Conservation (phyloP, 768 basidiomycete species). For the Cystoderma amianthinum region DNA sequence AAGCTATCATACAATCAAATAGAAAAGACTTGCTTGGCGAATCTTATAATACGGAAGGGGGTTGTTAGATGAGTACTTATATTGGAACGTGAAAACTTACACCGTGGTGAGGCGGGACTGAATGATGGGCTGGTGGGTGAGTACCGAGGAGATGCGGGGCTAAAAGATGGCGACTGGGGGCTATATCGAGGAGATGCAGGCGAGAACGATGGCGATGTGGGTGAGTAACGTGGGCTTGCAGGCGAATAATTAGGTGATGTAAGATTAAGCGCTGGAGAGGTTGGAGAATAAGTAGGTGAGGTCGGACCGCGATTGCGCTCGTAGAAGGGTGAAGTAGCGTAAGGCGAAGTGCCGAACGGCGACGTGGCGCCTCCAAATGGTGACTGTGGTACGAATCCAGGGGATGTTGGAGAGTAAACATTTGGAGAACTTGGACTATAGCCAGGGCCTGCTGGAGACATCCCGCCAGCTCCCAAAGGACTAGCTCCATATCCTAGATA, state of each 20-base stretch:
- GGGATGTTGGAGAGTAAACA: constrained; percentile 84
- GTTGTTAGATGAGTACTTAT: constrained; percentile 10
- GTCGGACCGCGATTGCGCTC: constrained; percentile 53
- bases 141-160: constrained; percentile 84
- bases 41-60: constrained; percentile 40
- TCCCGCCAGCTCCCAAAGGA: constrained; percentile 74
- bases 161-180: constrained; percentile 87
- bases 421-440: constrained; percentile 93
- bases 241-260: constrained; percentile 84
- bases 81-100: constrained; percentile 35
- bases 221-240: constrained; percentile 82
- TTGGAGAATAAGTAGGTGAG: constrained; percentile 85
- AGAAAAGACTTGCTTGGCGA: constrained; percentile 63
- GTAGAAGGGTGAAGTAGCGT: constrained; percentile 82
- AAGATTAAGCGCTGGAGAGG: constrained; percentile 75
- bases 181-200: constrained; percentile 82
- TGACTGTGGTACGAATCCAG: constrained; percentile 76
- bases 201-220: constrained; percentile 80
- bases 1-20: not conserved
- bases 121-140: constrained; percentile 89
- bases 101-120: constrained; percentile 89
- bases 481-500: constrained; percentile 78
- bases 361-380: constrained; percentile 81
- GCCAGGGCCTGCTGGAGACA: constrained; percentile 83
- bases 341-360: constrained; percentile 75